Evolutionary conservation across 495 filamentous ascomycete genomes (phyloP).

Genomic region (Aspergillus conjunctus): DNA sequence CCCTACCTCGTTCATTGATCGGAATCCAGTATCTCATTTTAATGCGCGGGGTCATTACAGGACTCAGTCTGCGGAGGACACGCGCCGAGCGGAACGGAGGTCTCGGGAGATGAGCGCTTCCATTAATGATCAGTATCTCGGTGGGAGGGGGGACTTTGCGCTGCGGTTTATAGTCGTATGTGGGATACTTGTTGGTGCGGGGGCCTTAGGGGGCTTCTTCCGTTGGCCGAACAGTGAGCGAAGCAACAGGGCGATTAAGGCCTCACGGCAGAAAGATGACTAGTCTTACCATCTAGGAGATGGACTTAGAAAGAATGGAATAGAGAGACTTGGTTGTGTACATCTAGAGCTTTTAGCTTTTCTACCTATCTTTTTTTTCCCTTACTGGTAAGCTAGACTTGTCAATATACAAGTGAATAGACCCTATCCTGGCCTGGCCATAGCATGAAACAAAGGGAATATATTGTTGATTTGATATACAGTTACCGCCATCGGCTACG

Average conservation of each 20-base stretch:
- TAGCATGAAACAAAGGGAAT: conserved; percentile 35
- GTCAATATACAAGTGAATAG: neutral
- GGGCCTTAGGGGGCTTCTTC: conserved; percentile 27
- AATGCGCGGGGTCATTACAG: conserved; percentile 68
- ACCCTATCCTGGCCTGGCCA: neutral
- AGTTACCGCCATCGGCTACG: conserved; percentile 36
- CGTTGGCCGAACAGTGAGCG: conserved; percentile 15
- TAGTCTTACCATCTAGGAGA: neutral
- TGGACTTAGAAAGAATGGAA: neutral
- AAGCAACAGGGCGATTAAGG: neutral
- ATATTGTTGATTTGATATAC: conserved; percentile 46
- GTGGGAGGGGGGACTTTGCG: conserved; percentile 37
- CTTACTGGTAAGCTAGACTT: neutral
- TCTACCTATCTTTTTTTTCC: neutral
- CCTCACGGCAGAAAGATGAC: conserved; percentile 12
- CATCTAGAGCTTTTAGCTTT: neutral
- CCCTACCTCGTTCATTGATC: conserved; percentile 45
- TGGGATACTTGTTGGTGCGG: conserved; percentile 38
- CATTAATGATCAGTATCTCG: conserved; percentile 35
- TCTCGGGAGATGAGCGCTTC: conserved; percentile 25
- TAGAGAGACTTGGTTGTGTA: neutral
- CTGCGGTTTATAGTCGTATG: conserved; percentile 50
- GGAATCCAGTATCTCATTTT: conserved; percentile 63
- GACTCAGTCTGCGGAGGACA: conserved; percentile 65
- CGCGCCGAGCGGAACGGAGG: conserved; percentile 46